These are phyloP conservation scores for Sarocladium kiliense DNA, from an alignment of 2,329 filamentous ascomycete genomes.

Conservation along the genomic window DNA sequence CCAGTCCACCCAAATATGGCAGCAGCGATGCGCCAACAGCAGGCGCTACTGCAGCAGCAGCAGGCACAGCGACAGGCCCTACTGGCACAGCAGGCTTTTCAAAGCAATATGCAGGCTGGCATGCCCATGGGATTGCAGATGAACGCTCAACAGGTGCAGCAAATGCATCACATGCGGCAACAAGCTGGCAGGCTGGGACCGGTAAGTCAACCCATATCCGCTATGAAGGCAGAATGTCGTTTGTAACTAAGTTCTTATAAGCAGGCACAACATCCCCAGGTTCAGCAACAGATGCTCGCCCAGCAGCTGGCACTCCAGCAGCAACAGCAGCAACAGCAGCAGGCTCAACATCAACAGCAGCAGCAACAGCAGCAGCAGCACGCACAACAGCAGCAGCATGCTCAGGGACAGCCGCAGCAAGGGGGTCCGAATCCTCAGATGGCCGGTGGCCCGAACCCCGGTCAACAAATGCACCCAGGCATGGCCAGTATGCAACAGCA, in stretches of 20 bases:
- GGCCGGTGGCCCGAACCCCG: constrained; percentile 36
- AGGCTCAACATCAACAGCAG: constrained; percentile 32
- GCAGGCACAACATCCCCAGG: constrained; percentile 11
- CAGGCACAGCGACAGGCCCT: constrained; percentile 45
- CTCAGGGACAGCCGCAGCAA: constrained; percentile 24
- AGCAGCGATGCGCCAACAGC: constrained; percentile 39
- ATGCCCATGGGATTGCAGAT: constrained; percentile 50
- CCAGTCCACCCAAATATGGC: constrained; percentile 9
- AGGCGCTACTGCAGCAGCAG: constrained; percentile 53
- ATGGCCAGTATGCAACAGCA: constrained; percentile 43
- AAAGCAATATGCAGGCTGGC: constrained; percentile 43
- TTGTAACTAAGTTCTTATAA: constrained; percentile 1
- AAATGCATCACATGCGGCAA: constrained; percentile 45
- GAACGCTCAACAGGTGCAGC: constrained; percentile 46
- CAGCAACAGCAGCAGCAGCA: constrained; percentile 29
- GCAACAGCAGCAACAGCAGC: constrained; percentile 17
- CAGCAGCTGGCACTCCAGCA: constrained; percentile 38
- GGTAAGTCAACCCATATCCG: constrained; percentile 24
- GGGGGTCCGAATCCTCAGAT: constrained; percentile 26
- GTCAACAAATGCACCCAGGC: constrained; percentile 28
- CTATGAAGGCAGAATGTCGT: neutral
- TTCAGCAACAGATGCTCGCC: constrained; percentile 23
- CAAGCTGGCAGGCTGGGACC: constrained; percentile 30
- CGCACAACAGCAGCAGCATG: constrained; percentile 30
- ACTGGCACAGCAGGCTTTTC: constrained; percentile 50